These are phyloP conservation scores for Pseudogymnoascus destructans DNA, from an alignment of 2,329 filamentous ascomycete species.

Conservation along the genomic window DNA sequence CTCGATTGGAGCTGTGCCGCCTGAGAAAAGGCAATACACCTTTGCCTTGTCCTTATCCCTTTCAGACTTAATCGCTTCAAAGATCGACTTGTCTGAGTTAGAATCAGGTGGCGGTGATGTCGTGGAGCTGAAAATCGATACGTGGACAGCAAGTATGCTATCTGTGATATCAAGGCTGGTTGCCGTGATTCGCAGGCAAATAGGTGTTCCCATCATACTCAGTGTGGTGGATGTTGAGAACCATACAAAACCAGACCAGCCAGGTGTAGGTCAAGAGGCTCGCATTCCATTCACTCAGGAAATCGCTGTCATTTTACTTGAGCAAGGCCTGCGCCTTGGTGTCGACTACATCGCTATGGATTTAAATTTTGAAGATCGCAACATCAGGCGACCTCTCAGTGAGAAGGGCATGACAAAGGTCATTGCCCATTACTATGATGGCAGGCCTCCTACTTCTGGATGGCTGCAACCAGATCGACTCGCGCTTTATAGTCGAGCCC, in stretches of 20 bases:
- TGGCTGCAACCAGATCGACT: constrained; percentile 39
- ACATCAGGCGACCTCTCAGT: constrained; percentile 33
- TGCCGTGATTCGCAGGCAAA: constrained; percentile 41
- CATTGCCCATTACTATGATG: constrained; percentile 36
- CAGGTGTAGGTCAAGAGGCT: background rate
- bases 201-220: constrained; percentile 44
- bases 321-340: constrained; percentile 50
- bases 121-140: constrained; percentile 47
- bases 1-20: constrained; percentile 44
- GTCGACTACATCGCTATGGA: constrained; percentile 55
- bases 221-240: constrained; percentile 37
- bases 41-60: constrained; percentile 52
- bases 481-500: constrained; percentile 37
- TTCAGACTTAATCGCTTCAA: constrained; percentile 39
- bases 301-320: constrained; percentile 43
- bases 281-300: constrained; percentile 11
- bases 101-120: constrained; percentile 44
- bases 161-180: constrained; percentile 41
- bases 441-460: constrained; percentile 23
- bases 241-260: background rate
- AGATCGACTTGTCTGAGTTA: constrained; percentile 38
- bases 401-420: constrained; percentile 39
- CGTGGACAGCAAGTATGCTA: constrained; percentile 38
- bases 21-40: constrained; percentile 48
- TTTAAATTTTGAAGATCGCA: constrained; percentile 37